phyloP scores from a whole-genome alignment of 441 rosid species.

The Populus trichocarpa region DNA sequence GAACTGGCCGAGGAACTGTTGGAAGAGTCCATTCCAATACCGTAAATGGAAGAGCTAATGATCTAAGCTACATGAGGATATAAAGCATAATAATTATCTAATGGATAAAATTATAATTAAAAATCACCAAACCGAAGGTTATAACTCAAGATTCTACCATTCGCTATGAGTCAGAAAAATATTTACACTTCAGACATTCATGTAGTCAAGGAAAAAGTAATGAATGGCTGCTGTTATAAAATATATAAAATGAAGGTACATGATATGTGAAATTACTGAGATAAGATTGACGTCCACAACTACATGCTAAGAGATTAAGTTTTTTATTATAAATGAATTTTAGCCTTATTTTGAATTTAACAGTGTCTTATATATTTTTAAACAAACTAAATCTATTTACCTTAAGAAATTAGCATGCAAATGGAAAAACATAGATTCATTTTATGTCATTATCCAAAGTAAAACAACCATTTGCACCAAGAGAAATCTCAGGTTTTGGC shows the following conservation, averaged over 20 bases:
- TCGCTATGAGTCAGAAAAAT: not conserved
- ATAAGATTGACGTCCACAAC: not conserved
- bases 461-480: not conserved
- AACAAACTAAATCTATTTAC: not conserved
- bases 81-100: slow-evolving; percentile 44
- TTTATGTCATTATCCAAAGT: not conserved
- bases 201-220: not conserved
- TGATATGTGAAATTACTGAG: not conserved
- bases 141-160: not conserved
- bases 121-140: not conserved
- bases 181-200: not conserved
- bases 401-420: not conserved
- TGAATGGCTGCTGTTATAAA: not conserved
- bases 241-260: not conserved
- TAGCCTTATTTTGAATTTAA: not conserved
- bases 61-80: slow-evolving; percentile 90
- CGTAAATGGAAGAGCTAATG: slow-evolving; percentile 99
- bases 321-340: not conserved
- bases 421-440: not conserved
- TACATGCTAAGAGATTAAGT: not conserved
- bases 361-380: not conserved
- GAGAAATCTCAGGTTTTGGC: not conserved
- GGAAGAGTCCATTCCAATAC: slow-evolving; percentile 99
- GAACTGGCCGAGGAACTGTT: slow-evolving; percentile 80
- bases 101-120: slow-evolving; percentile 10